Evolutionary conservation across 192 early-diverging fungal species (phyloP).

Genomic region (Podila verticillata): DNA sequence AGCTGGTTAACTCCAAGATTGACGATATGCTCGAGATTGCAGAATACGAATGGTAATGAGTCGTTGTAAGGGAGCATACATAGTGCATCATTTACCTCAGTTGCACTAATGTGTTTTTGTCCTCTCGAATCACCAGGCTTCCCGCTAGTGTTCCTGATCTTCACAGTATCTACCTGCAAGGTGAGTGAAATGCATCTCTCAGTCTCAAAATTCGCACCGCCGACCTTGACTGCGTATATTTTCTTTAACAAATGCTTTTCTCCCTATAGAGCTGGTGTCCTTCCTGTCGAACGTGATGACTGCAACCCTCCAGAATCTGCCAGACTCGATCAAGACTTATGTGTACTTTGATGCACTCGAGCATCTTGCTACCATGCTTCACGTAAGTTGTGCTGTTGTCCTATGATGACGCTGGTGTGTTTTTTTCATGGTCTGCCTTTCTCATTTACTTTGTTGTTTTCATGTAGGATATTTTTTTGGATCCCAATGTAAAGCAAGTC

Average conservation of each 20-base stretch:
- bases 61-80: not conserved
- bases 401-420: not conserved
- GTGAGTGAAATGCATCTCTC: constrained; percentile 35
- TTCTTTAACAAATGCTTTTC: not conserved
- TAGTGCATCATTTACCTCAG: not conserved
- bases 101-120: not conserved
- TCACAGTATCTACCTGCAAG: constrained; percentile 78
- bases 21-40: constrained; percentile 84
- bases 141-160: constrained; percentile 55
- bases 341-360: constrained; percentile 82
- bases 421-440: not conserved
- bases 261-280: constrained; percentile 69
- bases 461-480: constrained; percentile 63
- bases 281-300: constrained; percentile 74
- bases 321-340: constrained; percentile 67
- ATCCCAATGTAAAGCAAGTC: constrained; percentile 68
- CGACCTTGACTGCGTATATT: not conserved
- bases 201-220: too few species aligned
- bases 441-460: not conserved
- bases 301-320: constrained; percentile 75
- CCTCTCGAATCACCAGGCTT: constrained; percentile 56
- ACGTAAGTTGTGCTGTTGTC: constrained; percentile 57
- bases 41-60: constrained; percentile 86
- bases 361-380: constrained; percentile 70
- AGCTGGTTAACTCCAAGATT: constrained; percentile 82